These are phyloP conservation scores for Diddensiella transvaalensis DNA, from an alignment of 805 yeast species.

Conservation along the genomic window DNA sequence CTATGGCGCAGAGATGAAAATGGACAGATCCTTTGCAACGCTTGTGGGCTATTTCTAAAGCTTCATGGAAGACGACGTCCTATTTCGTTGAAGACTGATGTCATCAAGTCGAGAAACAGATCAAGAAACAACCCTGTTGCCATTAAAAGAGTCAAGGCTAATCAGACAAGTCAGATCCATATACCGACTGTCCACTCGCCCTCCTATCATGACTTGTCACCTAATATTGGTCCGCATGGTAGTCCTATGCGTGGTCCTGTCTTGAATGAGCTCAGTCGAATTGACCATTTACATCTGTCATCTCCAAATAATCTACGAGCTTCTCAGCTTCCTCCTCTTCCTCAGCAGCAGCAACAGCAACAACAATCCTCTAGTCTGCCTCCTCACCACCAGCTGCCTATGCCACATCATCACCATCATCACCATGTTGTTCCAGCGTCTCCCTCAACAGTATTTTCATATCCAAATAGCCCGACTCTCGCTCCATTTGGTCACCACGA, in stretches of 20 bases:
- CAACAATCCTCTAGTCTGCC: not conserved
- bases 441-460: slow-evolving; percentile 21
- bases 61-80: slow-evolving; percentile 94
- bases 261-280: slow-evolving; percentile 15
- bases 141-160: slow-evolving; percentile 14
- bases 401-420: not conserved
- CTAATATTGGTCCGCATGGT: slow-evolving; percentile 15
- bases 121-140: slow-evolving; percentile 19
- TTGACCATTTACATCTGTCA: slow-evolving; percentile 18
- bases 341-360: slow-evolving; percentile 5
- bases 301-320: slow-evolving; percentile 5
- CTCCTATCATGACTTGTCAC: slow-evolving; percentile 17
- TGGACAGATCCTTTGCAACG: slow-evolving; percentile 88
- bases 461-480: slow-evolving; percentile 15
- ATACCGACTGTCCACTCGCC: slow-evolving; percentile 16
- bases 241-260: slow-evolving; percentile 12
- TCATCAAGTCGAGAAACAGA: slow-evolving; percentile 78
- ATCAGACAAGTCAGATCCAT: slow-evolving; percentile 12
- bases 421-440: slow-evolving; percentile 14
- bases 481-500: slow-evolving; percentile 4
- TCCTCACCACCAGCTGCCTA: not conserved
- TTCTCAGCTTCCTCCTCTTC: slow-evolving; percentile 1
- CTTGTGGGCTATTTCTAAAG: slow-evolving; percentile 86
- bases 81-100: slow-evolving; percentile 85
- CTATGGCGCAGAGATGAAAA: slow-evolving; percentile 93